phyloP scores from a whole-genome alignment of 2,329 filamentous ascomycete species.

The Alternaria alternata region DNA sequence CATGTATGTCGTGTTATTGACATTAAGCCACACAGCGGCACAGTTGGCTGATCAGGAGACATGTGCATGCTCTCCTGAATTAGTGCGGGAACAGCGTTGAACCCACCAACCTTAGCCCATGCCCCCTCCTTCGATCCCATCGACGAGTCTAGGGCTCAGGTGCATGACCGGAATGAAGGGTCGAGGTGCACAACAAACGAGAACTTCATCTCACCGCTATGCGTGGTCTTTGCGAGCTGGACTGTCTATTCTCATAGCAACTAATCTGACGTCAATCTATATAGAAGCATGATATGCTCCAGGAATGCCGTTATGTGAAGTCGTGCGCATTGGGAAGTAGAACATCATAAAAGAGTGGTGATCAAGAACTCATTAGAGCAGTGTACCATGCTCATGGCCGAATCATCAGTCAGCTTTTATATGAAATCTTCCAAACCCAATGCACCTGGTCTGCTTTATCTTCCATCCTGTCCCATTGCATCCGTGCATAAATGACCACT shows the following conservation, averaged over 20 bases:
- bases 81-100: background rate
- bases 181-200: background rate
- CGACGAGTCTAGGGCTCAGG: background rate
- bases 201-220: background rate
- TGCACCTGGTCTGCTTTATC: background rate
- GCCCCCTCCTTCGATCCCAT: background rate
- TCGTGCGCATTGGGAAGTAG: background rate
- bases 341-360: background rate
- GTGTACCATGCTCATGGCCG: background rate
- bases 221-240: background rate
- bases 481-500: background rate
- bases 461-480: background rate
- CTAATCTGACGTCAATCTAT: background rate
- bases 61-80: background rate
- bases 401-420: background rate
- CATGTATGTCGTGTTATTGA: background rate
- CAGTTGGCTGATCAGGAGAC: background rate
- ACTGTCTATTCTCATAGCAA: background rate
- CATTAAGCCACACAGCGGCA: background rate
- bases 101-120: background rate
- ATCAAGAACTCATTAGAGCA: background rate
- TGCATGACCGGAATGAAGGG: background rate
- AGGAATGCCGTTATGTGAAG: background rate
- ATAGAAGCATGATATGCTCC: background rate
- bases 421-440: background rate